Conservation (phyloP, 208 protist species). For the Endotrypanum monterogeii region DNA sequence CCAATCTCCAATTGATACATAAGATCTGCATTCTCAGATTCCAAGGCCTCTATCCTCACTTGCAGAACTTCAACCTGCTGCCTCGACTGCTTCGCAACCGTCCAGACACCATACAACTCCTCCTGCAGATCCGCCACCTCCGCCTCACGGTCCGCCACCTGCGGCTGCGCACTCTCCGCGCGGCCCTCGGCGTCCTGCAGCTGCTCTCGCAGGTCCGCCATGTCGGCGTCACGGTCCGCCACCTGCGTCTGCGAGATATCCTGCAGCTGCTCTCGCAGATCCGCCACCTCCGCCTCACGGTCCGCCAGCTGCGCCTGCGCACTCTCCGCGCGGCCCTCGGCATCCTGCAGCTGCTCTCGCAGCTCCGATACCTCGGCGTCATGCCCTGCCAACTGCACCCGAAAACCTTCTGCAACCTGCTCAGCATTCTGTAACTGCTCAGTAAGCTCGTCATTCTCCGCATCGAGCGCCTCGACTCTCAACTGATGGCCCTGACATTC, state of each 20-base stretch:
- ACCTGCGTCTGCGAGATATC: neutral
- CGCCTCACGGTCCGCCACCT: constrained; percentile 15
- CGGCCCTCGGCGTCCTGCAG: constrained; percentile 5
- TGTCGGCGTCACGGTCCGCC: constrained; percentile 13
- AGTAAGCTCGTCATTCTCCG: neutral
- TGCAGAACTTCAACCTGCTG: constrained; percentile 38
- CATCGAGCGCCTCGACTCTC: neutral
- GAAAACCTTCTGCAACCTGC: neutral
- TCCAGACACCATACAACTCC: neutral
- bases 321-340: neutral
- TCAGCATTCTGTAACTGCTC: constrained; percentile 13
- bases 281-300: constrained; percentile 5
- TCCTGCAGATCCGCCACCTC: constrained; percentile 16
- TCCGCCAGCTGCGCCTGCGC: constrained; percentile 9
- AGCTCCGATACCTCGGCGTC: constrained; percentile 19
- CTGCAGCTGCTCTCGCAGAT: neutral
- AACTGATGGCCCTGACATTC: neutral
- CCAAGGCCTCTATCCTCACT: constrained; percentile 18
- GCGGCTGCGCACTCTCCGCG: neutral
- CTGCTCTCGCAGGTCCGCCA: constrained; percentile 17
- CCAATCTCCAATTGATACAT: too few relatives aligned
- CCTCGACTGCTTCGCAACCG: neutral
- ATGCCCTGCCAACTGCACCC: neutral
- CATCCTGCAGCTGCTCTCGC: constrained; percentile 10
- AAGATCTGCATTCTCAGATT: too few relatives aligned